Evolutionary conservation across 345 rosid genomes (phyloP), one percentile per base, ranked within the genome.

Genomic region (Limnanthes douglasii): DNA sequence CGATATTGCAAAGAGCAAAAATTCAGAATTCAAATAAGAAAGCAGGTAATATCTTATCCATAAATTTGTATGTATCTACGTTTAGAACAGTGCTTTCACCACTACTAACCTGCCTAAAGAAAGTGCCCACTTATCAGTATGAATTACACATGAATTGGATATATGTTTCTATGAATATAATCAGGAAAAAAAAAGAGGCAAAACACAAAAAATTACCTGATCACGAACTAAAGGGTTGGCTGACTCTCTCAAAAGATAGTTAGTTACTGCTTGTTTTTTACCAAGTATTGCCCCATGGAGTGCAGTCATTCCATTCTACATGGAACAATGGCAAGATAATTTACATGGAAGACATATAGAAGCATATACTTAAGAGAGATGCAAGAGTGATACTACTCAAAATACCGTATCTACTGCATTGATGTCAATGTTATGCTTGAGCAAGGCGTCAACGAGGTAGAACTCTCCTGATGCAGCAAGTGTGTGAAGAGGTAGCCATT

Each of bases 391-490:
- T 3, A 34, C 41, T n/a, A n/a, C n/a, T n/a, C n/a, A n/a, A n/a
- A 19, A 10, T 66, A 79, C 97, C 79, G 66, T 56, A 54, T 72
- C 86, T 29, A 65, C 67, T 12, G 79, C 73, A 62, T 79, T 79
- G 56, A 90, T 83, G 50, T 79, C 86, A 37, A 79, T 62, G 52
- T 64, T 72, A 46, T 70, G 86, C 51, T 90, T 90, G 45, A 88
- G 59, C 57, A 83, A 74, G 40, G 72, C 54, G 63, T 70, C 68
- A 59, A 72, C 30, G 27, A 83, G 74, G 52, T 72, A 70, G 64
- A 76, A 83, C 58, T 88, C 95, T 37, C 97, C 97, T 1, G 79
- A 66, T 20, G 94, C 95, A 31, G 92, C 94, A 40, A 83, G 73
- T 8, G 95, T 66, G 60, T 90, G 94, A 44, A 90, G 60, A 35